Percentiles rank a stretch among this genome's conserved stretches.
Conservation (phyloP, 306 rosid genomes). For the Ormosia semicastrata region DNA sequence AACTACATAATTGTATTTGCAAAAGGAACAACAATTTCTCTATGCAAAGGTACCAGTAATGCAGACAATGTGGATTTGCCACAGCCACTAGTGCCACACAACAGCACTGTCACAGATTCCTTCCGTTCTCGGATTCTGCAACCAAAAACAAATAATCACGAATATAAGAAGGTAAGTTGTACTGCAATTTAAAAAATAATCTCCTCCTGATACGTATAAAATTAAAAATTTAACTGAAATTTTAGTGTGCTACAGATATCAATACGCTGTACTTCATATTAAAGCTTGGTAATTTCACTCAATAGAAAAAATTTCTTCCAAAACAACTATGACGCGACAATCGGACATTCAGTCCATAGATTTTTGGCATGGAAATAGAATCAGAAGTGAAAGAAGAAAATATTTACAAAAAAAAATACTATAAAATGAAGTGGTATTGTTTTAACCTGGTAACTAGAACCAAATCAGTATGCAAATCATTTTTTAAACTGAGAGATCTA, state of each 20-base stretch:
- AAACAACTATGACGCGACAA: constrained; percentile 2
- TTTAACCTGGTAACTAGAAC: neutral
- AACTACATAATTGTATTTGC: constrained; percentile 21
- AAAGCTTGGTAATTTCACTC: neutral
- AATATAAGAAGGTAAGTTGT: neutral
- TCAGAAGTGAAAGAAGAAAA: constrained; percentile 5
- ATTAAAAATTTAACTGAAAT: neutral
- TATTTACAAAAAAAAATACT: neutral
- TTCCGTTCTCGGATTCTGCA: constrained; percentile 85
- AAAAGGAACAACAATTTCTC: constrained; percentile 23
- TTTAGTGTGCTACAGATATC: neutral
- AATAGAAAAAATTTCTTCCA: neutral
- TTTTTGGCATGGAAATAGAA: neutral
- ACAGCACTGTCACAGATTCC: constrained; percentile 85
- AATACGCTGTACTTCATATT: neutral
- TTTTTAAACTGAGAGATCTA: neutral
- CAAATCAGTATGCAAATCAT: constrained; percentile 10
- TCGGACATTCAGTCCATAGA: neutral
- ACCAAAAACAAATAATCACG: constrained; percentile 3
- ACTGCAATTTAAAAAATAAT: neutral
- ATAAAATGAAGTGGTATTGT: neutral
- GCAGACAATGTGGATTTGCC: constrained; percentile 97
- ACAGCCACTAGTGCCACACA: constrained; percentile 98
- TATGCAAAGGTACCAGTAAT: constrained; percentile 68
- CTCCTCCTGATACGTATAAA: neutral